Evolutionary conservation across 208 protist species (phyloP).

Genomic region (Phytomonas serpens): DNA sequence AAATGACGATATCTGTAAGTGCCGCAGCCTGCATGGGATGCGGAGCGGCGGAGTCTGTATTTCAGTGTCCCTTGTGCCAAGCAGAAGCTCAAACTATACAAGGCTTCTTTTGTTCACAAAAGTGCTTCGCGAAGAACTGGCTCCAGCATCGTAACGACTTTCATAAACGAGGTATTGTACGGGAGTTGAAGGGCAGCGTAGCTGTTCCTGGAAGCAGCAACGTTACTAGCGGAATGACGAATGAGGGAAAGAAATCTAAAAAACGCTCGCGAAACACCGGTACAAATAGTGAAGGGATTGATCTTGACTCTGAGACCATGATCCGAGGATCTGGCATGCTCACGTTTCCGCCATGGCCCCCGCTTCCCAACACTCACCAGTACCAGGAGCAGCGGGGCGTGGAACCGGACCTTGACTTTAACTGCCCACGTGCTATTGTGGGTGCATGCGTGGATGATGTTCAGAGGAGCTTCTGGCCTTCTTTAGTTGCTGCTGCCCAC

Average conservation of each 20-base stretch:
- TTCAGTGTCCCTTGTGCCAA: slow-evolving; percentile 85
- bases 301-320: background rate
- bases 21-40: slow-evolving; percentile 46
- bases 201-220: slow-evolving; percentile 8
- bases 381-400: slow-evolving; percentile 17
- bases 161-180: slow-evolving; percentile 62
- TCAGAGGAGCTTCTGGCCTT: slow-evolving; percentile 35
- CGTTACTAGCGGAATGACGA: background rate
- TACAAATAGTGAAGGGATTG: background rate
- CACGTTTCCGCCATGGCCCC: slow-evolving; percentile 23
- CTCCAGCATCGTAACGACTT: slow-evolving; percentile 54
- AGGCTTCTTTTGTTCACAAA: slow-evolving; percentile 80
- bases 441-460: slow-evolving; percentile 14
- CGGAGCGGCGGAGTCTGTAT: slow-evolving; percentile 26
- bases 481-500: slow-evolving; percentile 40
- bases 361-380: slow-evolving; percentile 19
- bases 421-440: slow-evolving; percentile 33
- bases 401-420: slow-evolving; percentile 26
- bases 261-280: slow-evolving; percentile 16
- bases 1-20: background rate
- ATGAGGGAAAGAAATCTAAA: slow-evolving; percentile 9
- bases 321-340: background rate
- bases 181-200: slow-evolving; percentile 23
- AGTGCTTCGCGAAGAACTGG: slow-evolving; percentile 80
- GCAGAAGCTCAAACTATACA: slow-evolving; percentile 37